These are phyloP conservation scores for Ostreobium quekettii DNA, from an alignment of 139 green algal species.

Conservation along the genomic window DNA sequence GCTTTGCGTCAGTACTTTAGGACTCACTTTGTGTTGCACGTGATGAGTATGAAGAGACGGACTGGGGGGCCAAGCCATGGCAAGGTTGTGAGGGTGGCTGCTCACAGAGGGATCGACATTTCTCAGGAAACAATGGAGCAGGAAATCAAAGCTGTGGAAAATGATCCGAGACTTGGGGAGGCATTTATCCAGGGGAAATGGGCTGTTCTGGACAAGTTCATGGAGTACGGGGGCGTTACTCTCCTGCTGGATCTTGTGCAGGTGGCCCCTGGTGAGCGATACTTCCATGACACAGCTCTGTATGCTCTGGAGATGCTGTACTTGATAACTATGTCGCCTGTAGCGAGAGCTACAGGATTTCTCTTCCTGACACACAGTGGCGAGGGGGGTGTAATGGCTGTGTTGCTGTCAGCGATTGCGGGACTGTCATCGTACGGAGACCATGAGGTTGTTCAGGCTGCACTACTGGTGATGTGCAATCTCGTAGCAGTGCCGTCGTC, in stretches of 20 bases:
- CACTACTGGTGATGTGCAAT: slow-evolving; percentile 48
- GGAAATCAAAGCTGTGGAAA: slow-evolving; percentile 23
- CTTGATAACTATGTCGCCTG: slow-evolving; percentile 44
- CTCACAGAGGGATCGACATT: slow-evolving; percentile 39
- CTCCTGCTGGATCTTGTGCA: slow-evolving; percentile 51
- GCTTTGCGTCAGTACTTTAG: slow-evolving; percentile 54
- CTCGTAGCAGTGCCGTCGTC: slow-evolving; percentile 37
- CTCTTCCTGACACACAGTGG: background rate
- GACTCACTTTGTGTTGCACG: slow-evolving; percentile 43
- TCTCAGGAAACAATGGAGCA: slow-evolving; percentile 39
- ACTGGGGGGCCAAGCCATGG: background rate
- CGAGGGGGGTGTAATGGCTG: slow-evolving; percentile 34
- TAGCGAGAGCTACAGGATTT: slow-evolving; percentile 18
- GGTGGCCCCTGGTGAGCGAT: slow-evolving; percentile 31
- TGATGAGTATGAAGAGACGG: slow-evolving; percentile 20
- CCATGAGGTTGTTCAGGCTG: slow-evolving; percentile 31
- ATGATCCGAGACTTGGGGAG: slow-evolving; percentile 32
- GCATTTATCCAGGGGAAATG: slow-evolving; percentile 38
- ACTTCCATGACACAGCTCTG: slow-evolving; percentile 40
- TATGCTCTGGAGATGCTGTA: slow-evolving; percentile 43
- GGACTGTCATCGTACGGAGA: slow-evolving; percentile 12
- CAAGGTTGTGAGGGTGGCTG: background rate
- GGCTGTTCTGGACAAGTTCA: slow-evolving; percentile 31
- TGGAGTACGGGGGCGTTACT: slow-evolving; percentile 24
- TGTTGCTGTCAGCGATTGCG: slow-evolving; percentile 38